Evolutionary conservation across 106 monocot species (phyloP).

Genomic region (Phalaenopsis aphrodite): DNA sequence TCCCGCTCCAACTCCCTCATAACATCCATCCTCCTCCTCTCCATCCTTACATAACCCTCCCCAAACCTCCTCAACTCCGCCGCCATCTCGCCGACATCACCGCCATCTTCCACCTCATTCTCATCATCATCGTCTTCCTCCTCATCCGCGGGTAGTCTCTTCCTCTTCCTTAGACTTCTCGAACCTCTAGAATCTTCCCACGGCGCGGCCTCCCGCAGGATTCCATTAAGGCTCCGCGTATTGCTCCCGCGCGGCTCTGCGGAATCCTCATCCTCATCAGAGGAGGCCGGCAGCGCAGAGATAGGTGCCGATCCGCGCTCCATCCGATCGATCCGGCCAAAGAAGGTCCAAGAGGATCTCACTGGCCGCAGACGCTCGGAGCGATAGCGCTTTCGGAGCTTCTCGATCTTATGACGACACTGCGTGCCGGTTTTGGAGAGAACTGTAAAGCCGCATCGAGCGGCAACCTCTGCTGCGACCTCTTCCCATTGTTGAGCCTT

Average conservation of each 20-base stretch:
- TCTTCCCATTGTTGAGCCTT: constrained; percentile 62
- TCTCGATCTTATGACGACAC: constrained; percentile 81
- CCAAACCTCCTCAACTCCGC: constrained; percentile 44
- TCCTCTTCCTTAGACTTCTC: not conserved
- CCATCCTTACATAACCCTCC: constrained; percentile 44
- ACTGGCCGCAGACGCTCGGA: constrained; percentile 28
- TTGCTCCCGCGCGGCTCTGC: constrained; percentile 9
- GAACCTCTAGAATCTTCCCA: constrained; percentile 9
- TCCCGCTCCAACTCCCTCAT: constrained; percentile 67
- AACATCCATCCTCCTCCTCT: constrained; percentile 72
- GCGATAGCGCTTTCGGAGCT: constrained; percentile 60
- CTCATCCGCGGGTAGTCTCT: constrained; percentile 11
- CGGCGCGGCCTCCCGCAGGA: constrained; percentile 19
- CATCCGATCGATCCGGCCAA: constrained; percentile 44
- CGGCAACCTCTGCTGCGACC: constrained; percentile 44
- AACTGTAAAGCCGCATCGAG: constrained; percentile 24
- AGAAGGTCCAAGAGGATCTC: constrained; percentile 47
- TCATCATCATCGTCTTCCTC: constrained; percentile 5
- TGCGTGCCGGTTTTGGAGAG: constrained; percentile 49
- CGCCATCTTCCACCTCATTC: not conserved
- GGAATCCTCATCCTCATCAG: constrained; percentile 13
- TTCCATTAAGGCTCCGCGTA: constrained; percentile 25
- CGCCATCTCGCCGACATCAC: constrained; percentile 17
- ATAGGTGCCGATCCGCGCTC: constrained; percentile 44
- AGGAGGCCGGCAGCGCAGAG: constrained; percentile 5